Base-by-base conservation (phyloP, 116 monocot genomes). In the Phalaenopsis hybrid region DNA sequence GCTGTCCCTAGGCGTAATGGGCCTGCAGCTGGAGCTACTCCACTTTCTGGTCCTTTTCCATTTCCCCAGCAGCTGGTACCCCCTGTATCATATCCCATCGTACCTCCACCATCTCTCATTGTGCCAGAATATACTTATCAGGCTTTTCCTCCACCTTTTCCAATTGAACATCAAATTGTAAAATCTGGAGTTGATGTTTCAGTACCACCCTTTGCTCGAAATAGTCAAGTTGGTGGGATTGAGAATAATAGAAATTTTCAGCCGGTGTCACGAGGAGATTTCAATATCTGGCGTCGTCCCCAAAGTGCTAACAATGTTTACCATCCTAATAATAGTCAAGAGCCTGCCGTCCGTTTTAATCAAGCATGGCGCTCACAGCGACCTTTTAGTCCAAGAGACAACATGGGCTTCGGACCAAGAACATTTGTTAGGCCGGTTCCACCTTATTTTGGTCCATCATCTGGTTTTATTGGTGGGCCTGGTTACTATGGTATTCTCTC, bases 41-140 rank as follows among this genome's bases (percentile, higher is more conserved):
- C 91, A 63, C 90, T 91, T 70, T 87, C 85, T 83, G 81, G 79
- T 75, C 88, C 86, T 10, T 76, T 86, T 75, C 78, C 91, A 10
- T 94, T 90, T 72, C 89, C 73, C 57, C 86, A 87, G 80, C 91
- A 85, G 51, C 84, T 88, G 33, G 81, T 84, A 50, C 94, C 85
- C 68, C 94, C 85, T 13, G 74, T 90, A 48, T 57, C 88, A 31
- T 91, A 85, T 73, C 90, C 89, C 78, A 76, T 88, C 16, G 65
- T 86, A 10, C 86, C 82, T 33, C 61, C 86, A 52, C 89, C 91
- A 33, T 82, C 85, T 48, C 59, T 88, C 58, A 85, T 90, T 72
- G 78, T 85, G 48, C 87, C 78, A 84, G 94, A 94, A 23, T 93
- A 95, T 80, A 63, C 88, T 43, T 93, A 89, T 85, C 90, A 79